These are phyloP conservation scores for Fraxinus paxiana DNA, from an alignment of 305 asterid genomes.

Conservation along the genomic window DNA sequence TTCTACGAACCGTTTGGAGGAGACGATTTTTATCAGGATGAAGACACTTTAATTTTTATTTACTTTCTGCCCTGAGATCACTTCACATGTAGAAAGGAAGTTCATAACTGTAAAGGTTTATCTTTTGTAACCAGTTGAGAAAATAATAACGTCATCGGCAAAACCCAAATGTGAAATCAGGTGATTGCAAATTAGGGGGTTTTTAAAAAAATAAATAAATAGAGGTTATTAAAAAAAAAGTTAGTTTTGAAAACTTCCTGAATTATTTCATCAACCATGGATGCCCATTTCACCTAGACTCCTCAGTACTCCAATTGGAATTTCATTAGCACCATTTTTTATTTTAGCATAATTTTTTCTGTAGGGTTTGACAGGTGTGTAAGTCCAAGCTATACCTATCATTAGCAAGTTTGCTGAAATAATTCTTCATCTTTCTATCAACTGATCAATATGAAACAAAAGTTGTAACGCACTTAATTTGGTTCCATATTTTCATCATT, in stretches of 20 bases:
- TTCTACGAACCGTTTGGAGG: background rate
- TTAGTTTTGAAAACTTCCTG: background rate
- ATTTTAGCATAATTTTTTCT: background rate
- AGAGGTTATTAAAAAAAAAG: too few relatives aligned
- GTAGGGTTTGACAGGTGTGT: background rate
- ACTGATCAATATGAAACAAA: background rate
- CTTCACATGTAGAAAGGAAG: background rate
- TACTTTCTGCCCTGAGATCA: background rate
- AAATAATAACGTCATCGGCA: background rate
- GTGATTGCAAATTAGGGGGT: background rate
- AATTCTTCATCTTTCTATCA: background rate
- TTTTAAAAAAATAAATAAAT: too few relatives aligned
- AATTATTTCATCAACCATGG: background rate
- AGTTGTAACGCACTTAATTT: background rate
- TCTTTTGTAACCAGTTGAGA: background rate
- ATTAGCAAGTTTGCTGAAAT: background rate
- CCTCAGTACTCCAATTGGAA: background rate
- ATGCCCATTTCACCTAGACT: background rate
- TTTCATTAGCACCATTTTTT: background rate
- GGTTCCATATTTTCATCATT: background rate
- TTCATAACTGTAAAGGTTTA: background rate
- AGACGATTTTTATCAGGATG: background rate
- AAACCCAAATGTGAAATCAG: background rate
- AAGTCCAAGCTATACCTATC: background rate
- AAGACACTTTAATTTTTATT: too few relatives aligned